Base-by-base conservation (phyloP, 176 grass and related monocot genomes). In the Oryza officinalis region DNA sequence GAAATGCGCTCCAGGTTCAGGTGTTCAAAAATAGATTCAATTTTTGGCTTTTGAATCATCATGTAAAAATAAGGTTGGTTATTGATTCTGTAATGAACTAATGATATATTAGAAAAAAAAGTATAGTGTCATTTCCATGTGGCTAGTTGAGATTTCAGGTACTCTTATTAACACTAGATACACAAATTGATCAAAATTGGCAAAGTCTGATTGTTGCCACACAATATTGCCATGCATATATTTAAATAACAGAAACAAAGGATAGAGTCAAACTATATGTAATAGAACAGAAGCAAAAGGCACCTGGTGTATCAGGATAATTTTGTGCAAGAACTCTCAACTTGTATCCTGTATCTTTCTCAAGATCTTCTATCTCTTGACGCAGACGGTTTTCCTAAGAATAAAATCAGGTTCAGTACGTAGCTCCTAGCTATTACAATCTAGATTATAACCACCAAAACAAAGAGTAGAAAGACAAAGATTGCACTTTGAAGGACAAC, bases 241-340 rank as follows among this genome's bases (percentile, higher is more conserved):
- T 70, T 76, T 22, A 69, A 46, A 87, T 44, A 54, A 63, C 12
- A 43, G 3, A 72, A 78, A 78, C 28, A 14, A 74, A 60, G 32
- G 25, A 1, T 30, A 61, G 14, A 22, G 4, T 20, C 20, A 1
- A 18, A 46, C 33, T 12, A 57, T n/a, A 84, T 84, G 64, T 35
- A 14, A 4, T 23, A 11, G 52, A 17, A 12, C 43, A 20, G 15
- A 71, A 30, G 25, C 17, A 92, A 67, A 27, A 60, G n/a, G 75
- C 68, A 98, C 95, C 95, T 77, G 95, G 95, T 37, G 95, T 98
- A 46, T 91, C 90, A 50, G 95, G 95, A 80, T 93, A 98, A 75
- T 98, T 98, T 81, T 98, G 95, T 84, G 92, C 92, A 69, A 98
- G 95, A 67, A 98, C 88, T 85, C 95, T 91, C 80, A 98, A 68